Conservation (phyloP, 371 early-diverging fungal species). For the Mucor mucedo region DNA sequence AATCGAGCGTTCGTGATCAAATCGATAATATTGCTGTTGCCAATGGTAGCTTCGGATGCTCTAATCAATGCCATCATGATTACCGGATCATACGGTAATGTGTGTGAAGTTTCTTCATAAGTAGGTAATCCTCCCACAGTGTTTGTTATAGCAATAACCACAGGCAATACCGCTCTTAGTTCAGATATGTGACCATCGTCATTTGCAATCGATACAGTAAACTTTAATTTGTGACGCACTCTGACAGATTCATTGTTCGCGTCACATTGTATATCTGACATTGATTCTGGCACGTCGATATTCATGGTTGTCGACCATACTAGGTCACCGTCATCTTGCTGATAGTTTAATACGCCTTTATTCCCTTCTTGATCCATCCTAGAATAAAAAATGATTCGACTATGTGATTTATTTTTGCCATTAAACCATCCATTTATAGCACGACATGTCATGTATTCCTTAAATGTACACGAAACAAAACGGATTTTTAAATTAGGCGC, state of each 20-base stretch:
- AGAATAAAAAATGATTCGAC: slow-evolving; percentile 38
- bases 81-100: slow-evolving; percentile 44
- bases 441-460: slow-evolving; percentile 48
- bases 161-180: slow-evolving; percentile 28
- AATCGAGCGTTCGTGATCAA: neutral
- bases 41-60: slow-evolving; percentile 5
- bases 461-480: slow-evolving; percentile 39
- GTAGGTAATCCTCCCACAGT: slow-evolving; percentile 26
- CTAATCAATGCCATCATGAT: slow-evolving; percentile 24
- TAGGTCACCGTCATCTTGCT: neutral
- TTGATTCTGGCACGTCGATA: slow-evolving; percentile 35
- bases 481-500: slow-evolving; percentile 21
- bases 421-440: slow-evolving; percentile 38
- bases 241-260: slow-evolving; percentile 36
- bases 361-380: slow-evolving; percentile 18
- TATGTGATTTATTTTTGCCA: slow-evolving; percentile 38
- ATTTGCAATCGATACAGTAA: slow-evolving; percentile 28
- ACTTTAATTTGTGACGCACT: slow-evolving; percentile 35
- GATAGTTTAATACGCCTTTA: neutral
- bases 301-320: slow-evolving; percentile 13
- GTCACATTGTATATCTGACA: slow-evolving; percentile 38
- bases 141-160: slow-evolving; percentile 28
- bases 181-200: slow-evolving; percentile 32
- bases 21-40: neutral
- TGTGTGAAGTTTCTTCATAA: slow-evolving; percentile 33